These are phyloP conservation scores for Nissolia schottii DNA, from an alignment of 306 rosid genomes.

Conservation along the genomic window DNA sequence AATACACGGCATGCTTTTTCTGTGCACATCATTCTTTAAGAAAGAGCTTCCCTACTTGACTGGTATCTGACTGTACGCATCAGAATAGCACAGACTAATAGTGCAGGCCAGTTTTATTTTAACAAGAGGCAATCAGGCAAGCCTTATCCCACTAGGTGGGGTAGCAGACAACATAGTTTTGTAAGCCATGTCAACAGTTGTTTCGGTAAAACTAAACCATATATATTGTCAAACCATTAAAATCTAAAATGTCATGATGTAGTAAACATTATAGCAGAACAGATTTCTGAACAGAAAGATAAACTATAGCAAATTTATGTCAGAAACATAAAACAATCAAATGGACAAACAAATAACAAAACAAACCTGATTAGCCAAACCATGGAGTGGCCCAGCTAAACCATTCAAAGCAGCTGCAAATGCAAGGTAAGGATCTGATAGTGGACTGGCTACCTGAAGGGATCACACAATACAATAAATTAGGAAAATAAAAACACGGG, in stretches of 20 bases:
- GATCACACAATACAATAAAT: conserved; percentile 20
- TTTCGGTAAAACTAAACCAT: no score
- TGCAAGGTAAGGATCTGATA: conserved; percentile 95
- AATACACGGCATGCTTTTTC: neutral
- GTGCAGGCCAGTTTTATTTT: neutral
- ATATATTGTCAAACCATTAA: neutral
- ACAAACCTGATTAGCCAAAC: conserved; percentile 98
- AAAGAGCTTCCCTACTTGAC: neutral
- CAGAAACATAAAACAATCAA: neutral
- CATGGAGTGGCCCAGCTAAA: conserved; percentile 98
- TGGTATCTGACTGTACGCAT: neutral
- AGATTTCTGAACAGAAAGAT: conserved; percentile 17
- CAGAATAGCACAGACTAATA: neutral
- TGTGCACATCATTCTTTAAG: neutral
- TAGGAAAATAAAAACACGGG: conserved; percentile 1
- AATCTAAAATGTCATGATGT: neutral
- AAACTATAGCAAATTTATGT: neutral
- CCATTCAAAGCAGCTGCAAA: conserved; percentile 98
- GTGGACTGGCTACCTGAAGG: conserved; percentile 87
- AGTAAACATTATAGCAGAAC: neutral
- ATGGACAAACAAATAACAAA: conserved; percentile 2
- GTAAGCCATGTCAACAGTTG: neutral
- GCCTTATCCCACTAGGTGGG: neutral
- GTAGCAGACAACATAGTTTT: neutral
- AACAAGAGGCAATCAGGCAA: neutral